Conservation (phyloP, 2,329 filamentous ascomycete species). For the Dactylellina drechsleri region DNA sequence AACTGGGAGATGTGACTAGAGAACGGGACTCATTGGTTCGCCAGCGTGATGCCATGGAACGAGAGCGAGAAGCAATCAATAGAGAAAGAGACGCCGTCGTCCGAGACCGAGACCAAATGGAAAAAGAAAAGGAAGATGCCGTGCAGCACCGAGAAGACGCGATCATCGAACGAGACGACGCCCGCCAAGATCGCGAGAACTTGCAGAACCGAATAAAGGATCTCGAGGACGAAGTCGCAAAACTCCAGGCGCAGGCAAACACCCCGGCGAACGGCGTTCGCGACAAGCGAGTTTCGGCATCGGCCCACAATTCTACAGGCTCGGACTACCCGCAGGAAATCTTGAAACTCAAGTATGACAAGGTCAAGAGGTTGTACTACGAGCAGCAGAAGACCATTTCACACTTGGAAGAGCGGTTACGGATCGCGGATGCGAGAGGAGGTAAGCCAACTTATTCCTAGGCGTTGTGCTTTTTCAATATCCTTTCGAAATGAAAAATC, state of each 20-base stretch:
- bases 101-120: conserved; percentile 17
- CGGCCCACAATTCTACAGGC: conserved; percentile 40
- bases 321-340: conserved; percentile 52
- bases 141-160: conserved; percentile 35
- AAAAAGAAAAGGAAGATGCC: conserved; percentile 27
- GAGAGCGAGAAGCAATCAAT: conserved; percentile 31
- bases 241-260: conserved; percentile 35
- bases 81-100: conserved; percentile 21
- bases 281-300: conserved; percentile 47
- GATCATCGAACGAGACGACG: conserved; percentile 40
- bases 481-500: not conserved
- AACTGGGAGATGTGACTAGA: conserved; percentile 18
- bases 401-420: conserved; percentile 41
- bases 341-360: conserved; percentile 54
- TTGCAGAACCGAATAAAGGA: conserved; percentile 50
- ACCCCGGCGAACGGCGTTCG: conserved; percentile 35
- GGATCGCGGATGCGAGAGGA: conserved; percentile 47
- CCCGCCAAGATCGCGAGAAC: conserved; percentile 39
- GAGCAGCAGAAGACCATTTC: conserved; percentile 53
- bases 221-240: conserved; percentile 50
- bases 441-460: conserved; percentile 50
- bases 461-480: not conserved
- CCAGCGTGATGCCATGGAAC: conserved; percentile 30
- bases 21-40: conserved; percentile 35
- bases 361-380: conserved; percentile 54